These are phyloP conservation scores for Xylaria sp. DNA, from an alignment of 495 filamentous ascomycete genomes.

Conservation along the genomic window DNA sequence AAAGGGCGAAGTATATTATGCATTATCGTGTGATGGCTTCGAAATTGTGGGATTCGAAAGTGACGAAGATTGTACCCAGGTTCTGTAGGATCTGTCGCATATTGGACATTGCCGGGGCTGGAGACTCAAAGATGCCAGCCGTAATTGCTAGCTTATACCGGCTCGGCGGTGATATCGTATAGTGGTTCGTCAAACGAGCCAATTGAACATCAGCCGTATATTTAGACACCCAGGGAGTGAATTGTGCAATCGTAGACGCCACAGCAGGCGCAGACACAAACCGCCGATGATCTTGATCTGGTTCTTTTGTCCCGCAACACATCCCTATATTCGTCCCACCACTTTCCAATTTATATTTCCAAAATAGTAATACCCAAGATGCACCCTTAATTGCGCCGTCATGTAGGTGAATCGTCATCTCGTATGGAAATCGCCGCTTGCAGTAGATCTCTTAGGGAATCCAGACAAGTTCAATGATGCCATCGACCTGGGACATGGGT, in stretches of 20 bases:
- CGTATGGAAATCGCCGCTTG: constrained; percentile 28
- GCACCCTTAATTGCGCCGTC: constrained; percentile 35
- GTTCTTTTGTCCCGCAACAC: constrained; percentile 2
- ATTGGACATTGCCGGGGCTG: background rate
- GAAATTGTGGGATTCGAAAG: background rate
- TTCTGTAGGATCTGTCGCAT: background rate
- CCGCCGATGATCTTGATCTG: background rate
- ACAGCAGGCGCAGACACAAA: background rate
- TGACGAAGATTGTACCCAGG: background rate
- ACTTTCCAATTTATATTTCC: constrained; percentile 23
- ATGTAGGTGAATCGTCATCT: constrained; percentile 40
- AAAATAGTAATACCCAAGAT: constrained; percentile 37
- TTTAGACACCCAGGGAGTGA: background rate
- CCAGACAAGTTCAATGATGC: constrained; percentile 61
- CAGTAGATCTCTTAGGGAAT: constrained; percentile 40
- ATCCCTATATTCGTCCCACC: constrained; percentile 17
- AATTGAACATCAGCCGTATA: background rate
- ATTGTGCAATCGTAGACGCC: background rate
- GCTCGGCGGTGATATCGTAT: constrained; percentile 1
- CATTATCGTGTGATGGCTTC: constrained; percentile 37
- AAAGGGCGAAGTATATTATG: constrained; percentile 40
- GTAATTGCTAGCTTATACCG: constrained; percentile 5
- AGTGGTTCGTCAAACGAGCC: background rate
- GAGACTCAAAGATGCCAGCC: background rate
- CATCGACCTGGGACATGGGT: constrained; percentile 55